phyloP scores from a whole-genome alignment of 768 basidiomycete species.

The Serpula lacrymans region DNA sequence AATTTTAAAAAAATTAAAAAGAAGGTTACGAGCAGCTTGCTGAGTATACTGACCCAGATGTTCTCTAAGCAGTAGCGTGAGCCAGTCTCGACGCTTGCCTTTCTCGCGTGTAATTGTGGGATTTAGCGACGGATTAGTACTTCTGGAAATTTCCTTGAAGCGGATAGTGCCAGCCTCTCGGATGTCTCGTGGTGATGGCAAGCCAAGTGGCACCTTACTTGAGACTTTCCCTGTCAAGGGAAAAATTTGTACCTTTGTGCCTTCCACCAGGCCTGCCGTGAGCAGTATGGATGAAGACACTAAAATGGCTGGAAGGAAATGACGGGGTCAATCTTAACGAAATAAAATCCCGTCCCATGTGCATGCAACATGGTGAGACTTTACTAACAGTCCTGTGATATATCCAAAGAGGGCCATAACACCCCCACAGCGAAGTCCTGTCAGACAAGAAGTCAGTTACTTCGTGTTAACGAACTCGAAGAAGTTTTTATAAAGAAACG shows the following conservation, averaged over 20 bases:
- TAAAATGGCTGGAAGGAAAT: slow-evolving; percentile 42
- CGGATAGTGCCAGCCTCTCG: slow-evolving; percentile 51
- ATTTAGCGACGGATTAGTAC: slow-evolving; percentile 8
- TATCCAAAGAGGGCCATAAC: slow-evolving; percentile 71
- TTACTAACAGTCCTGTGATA: slow-evolving; percentile 55
- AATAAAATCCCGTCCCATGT: not conserved
- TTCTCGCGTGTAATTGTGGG: slow-evolving; percentile 14
- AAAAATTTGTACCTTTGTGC: slow-evolving; percentile 45
- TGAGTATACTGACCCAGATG: slow-evolving; percentile 48
- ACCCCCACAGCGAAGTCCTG: slow-evolving; percentile 67
- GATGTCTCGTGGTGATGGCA: slow-evolving; percentile 48
- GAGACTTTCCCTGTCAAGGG: slow-evolving; percentile 40
- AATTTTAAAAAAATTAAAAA: too few relatives aligned
- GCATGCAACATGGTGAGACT: slow-evolving; percentile 5
- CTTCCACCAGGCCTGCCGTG: slow-evolving; percentile 55
- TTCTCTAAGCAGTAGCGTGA: slow-evolving; percentile 63
- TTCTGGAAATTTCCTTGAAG: slow-evolving; percentile 44
- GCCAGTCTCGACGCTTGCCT: slow-evolving; percentile 59
- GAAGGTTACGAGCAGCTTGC: too few relatives aligned
- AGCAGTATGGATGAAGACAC: slow-evolving; percentile 56
- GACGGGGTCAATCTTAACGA: slow-evolving; percentile 14
- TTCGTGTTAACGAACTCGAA: slow-evolving; percentile 6
- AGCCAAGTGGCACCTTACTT: slow-evolving; percentile 36
- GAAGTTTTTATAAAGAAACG: slow-evolving; percentile 8
- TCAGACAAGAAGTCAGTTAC: slow-evolving; percentile 15